Evolutionary conservation across 805 yeast genomes (phyloP).

Genomic region (Hanseniaspora occidentalis): DNA sequence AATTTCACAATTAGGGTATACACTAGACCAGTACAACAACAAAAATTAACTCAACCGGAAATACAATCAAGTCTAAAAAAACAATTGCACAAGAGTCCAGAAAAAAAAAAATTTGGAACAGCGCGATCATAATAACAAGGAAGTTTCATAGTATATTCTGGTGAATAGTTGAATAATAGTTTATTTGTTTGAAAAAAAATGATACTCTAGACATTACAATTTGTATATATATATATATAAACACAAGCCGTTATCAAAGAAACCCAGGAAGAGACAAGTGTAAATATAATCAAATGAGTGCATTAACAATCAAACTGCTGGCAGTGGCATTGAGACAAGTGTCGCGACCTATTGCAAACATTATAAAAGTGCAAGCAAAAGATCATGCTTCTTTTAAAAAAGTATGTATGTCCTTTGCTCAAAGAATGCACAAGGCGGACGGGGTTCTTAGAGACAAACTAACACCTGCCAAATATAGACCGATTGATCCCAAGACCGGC

Average conservation of each 20-base stretch:
- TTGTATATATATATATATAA: no score
- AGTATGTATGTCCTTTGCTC: constrained; percentile 60
- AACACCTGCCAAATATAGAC: constrained; percentile 23
- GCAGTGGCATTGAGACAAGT: constrained; percentile 14
- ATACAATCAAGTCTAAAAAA: no score
- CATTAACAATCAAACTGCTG: constrained; percentile 9
- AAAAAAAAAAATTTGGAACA: no score
- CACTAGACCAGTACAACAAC: no score
- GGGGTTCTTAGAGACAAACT: constrained; percentile 46
- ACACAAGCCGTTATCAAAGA: not conserved
- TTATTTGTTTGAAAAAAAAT: no score
- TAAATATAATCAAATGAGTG: constrained; percentile 23
- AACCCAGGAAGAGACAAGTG: constrained; percentile 16
- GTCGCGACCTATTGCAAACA: constrained; percentile 26
- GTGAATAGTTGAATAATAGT: no score
- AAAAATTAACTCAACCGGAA: no score
- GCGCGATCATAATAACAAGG: no score
- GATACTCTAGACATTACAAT: no score
- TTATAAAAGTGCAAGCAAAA: constrained; percentile 62
- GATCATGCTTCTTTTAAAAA: constrained; percentile 52
- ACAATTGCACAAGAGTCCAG: no score
- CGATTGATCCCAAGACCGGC: constrained; percentile 10
- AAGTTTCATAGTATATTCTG: no score
- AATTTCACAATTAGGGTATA: no score
- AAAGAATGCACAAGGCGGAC: constrained; percentile 55